Percentiles rank a stretch among this genome's conserved stretches.
Conservation (phyloP, 2,329 filamentous ascomycete genomes). For the Cordyceps cateniannulata region DNA sequence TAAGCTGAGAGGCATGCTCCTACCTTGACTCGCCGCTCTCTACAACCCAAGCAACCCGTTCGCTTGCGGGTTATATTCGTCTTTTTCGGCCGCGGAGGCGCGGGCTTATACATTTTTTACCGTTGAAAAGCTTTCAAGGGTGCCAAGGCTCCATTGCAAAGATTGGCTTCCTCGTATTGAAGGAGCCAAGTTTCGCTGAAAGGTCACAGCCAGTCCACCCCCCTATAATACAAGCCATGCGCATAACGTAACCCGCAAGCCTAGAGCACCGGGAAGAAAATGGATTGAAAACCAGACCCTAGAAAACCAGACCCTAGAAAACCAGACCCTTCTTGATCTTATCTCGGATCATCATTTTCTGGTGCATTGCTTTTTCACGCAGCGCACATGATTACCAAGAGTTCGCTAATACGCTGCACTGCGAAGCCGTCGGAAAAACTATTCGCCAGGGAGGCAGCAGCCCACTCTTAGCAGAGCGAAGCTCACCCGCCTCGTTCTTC, state of each 20-base stretch:
- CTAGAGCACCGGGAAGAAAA: no score
- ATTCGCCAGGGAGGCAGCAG: not conserved
- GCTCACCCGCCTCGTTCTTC: no score
- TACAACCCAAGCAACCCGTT: slow-evolving; percentile 17
- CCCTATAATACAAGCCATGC: no score
- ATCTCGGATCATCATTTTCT: not conserved
- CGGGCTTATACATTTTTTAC: slow-evolving; percentile 18
- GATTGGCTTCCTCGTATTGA: not conserved
- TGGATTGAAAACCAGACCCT: no score
- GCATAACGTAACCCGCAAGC: no score
- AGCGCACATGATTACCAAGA: not conserved
- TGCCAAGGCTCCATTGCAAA: not conserved
- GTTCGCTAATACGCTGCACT: no score
- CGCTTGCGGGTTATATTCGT: slow-evolving; percentile 18
- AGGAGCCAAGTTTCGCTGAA: not conserved
- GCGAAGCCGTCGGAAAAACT: not conserved
- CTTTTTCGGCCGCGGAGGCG: slow-evolving; percentile 17
- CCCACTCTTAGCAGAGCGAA: no score
- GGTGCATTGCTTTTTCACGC: not conserved
- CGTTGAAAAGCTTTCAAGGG: not conserved
- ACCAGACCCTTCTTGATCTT: no score
- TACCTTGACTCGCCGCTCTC: slow-evolving; percentile 18
- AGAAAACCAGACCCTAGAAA: no score
- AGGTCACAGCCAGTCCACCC: no score
- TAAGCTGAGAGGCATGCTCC: not conserved